A percentile compares a stretch with the other conserved stretches of the same genome.
Conservation (phyloP, 306 rosid species). For the Vigna hirtella region DNA sequence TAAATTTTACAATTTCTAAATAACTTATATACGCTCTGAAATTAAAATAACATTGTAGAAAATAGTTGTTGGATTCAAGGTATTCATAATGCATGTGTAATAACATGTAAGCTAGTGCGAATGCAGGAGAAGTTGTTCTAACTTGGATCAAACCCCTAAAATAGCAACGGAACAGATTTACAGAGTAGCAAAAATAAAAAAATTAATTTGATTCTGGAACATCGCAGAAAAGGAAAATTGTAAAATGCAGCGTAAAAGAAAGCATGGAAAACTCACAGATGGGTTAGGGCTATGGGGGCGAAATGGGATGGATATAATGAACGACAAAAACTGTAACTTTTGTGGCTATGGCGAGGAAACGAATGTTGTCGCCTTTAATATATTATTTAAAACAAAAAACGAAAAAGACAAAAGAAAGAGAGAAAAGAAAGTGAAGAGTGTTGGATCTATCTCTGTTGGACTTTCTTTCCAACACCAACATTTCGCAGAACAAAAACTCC, state of each 20-base stretch:
- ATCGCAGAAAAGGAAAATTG: not conserved
- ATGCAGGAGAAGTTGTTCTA: not conserved
- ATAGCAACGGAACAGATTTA: not conserved
- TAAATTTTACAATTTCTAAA: not conserved
- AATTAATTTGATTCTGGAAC: not conserved
- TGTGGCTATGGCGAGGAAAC: not conserved
- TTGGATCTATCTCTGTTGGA: not conserved
- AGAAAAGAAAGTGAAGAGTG: not conserved
- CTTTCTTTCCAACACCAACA: not conserved
- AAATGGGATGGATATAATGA: not conserved
- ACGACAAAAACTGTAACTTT: not conserved
- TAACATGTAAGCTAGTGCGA: not conserved
- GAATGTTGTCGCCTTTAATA: not conserved
- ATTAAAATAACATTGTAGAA: not conserved
- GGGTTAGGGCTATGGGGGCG: not conserved
- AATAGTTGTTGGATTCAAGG: not conserved
- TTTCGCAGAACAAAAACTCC: not conserved
- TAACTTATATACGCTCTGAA: not conserved
- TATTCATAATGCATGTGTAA: not conserved
- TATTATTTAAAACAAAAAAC: not conserved
- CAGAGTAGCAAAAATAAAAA: not conserved
- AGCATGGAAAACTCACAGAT: conserved; percentile 19
- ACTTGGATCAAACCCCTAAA: not conserved
- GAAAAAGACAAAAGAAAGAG: not conserved
- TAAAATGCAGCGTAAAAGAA: conserved; percentile 18